Base-by-base conservation (phyloP, 1,139 yeast genomes). In the Groenewaldozyma auringiensis region DNA sequence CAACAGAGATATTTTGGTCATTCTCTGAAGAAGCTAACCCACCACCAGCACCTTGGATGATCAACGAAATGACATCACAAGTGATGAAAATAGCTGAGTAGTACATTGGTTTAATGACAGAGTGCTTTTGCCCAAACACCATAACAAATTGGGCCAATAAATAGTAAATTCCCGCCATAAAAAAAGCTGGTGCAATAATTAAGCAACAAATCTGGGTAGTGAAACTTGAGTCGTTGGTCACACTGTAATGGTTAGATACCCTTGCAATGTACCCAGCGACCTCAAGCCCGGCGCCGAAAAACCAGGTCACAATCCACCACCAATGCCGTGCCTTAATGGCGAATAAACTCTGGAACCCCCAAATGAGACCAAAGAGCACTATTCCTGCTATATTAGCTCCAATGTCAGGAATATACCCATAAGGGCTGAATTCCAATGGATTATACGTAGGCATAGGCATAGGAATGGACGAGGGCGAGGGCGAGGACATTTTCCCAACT, bases 151-250 rank as follows among this genome's bases (percentile, higher is more conserved):
- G 87, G 3, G 88, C 94, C 56, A 87, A 71, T 44, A 82, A 66
- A 57, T 78, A 84, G 65, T 88, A 88, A 6, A 88, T 71, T 3
- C 95, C 96, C 2, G 84, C 96, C 88, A 86, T 84, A 45, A 85
- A 72, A 62, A 89, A 87, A 4, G 92, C 92, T 0, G 96, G 96
- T 0, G 88, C 92, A 44, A 88, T 67, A 0, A 95, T 86, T 50
- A 87, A 68, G 48, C 83, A 69, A 44, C 81, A 75, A 52, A 80
- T 76, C 63, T 88, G 95, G 51, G 80, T 64, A 46, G 85, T 63
- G 60, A 71, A 88, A 42, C 68, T 68, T 49, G 73, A 62, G 44
- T 67, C 52, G 41, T 66, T 61, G n/a, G 50, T 38, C 2, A 67
- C 61, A 50, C 75, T 64, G 50, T 68, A 66, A 43, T 69, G 63